Percentiles rank a stretch among this genome's conserved stretches.
Evolutionary conservation across 2,329 filamentous ascomycete species (phyloP).

Genomic region (Tolypocladium capitatum): DNA sequence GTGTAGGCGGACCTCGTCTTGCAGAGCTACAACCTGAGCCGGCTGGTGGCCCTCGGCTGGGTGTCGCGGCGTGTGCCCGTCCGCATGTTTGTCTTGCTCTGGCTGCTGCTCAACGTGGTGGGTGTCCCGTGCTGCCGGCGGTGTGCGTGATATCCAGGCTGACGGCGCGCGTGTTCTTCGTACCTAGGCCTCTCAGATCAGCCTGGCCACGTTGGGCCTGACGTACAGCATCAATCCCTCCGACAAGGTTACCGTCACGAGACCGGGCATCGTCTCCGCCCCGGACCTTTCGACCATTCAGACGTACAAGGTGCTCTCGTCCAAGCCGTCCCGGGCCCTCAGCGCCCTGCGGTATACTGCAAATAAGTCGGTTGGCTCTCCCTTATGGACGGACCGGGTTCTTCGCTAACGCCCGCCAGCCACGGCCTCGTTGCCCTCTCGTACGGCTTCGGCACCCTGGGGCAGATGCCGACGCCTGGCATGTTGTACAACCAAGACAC

Average conservation of each 20-base stretch:
- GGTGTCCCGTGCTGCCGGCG: neutral
- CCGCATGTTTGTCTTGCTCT: constrained; percentile 9
- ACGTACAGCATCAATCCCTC: constrained; percentile 28
- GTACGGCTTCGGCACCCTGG: constrained; percentile 9
- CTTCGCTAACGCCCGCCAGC: constrained; percentile 9
- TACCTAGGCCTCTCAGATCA: constrained; percentile 29
- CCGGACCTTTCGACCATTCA: constrained; percentile 23
- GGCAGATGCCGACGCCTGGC: constrained; percentile 14
- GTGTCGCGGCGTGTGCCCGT: constrained; percentile 7
- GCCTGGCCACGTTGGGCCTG: constrained; percentile 27
- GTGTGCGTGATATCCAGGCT: too few relatives aligned
- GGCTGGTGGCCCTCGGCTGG: constrained; percentile 8
- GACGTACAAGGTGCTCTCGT: constrained; percentile 15
- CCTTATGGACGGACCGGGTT: neutral
- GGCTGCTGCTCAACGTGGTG: constrained; percentile 12
- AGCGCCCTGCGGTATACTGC: constrained; percentile 28
- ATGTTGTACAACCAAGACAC: constrained; percentile 16
- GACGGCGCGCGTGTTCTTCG: neutral
- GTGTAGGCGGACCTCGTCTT: constrained; percentile 9
- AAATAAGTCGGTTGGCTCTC: constrained; percentile 17
- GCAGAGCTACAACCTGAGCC: constrained; percentile 12
- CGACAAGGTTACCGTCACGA: constrained; percentile 17
- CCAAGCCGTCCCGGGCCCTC: constrained; percentile 6
- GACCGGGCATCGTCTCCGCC: constrained; percentile 20
- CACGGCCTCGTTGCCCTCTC: constrained; percentile 25